Evolutionary conservation across 2,329 filamentous ascomycete genomes (phyloP).

Genomic region (Lasiodiplodia sp.): DNA sequence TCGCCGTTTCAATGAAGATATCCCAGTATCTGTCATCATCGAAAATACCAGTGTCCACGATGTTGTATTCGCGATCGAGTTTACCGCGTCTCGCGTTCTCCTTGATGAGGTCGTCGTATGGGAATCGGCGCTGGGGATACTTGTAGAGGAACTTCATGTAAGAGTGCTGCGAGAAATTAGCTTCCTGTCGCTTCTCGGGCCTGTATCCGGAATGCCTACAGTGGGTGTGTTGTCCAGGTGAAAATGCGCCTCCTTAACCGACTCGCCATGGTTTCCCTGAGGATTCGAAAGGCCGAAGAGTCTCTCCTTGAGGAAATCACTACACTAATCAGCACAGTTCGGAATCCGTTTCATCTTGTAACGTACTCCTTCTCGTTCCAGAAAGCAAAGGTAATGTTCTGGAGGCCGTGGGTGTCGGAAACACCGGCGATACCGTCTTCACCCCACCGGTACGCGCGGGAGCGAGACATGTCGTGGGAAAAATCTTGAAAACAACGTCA

Average conservation of each 20-base stretch:
- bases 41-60: conserved; percentile 87
- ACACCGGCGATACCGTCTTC: conserved; percentile 97
- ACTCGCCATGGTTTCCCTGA: conserved; percentile 96
- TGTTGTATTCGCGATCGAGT: conserved; percentile 86
- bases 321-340: conserved; percentile 56
- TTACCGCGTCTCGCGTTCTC: conserved; percentile 82
- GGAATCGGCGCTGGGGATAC: conserved; percentile 90
- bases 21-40: conserved; percentile 94
- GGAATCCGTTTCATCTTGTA: not conserved
- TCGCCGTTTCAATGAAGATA: conserved; percentile 95
- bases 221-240: conserved; percentile 93
- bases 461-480: conserved; percentile 88
- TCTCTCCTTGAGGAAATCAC: conserved; percentile 91
- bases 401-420: conserved; percentile 86
- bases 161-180: conserved; percentile 70
- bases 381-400: conserved; percentile 95
- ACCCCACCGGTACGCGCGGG: conserved; percentile 90
- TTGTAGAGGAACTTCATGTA: conserved; percentile 99
- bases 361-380: conserved; percentile 96
- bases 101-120: conserved; percentile 85
- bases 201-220: conserved; percentile 45
- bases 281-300: conserved; percentile 95
- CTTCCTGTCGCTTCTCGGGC: conserved; percentile 36
- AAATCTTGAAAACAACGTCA: conserved; percentile 71
- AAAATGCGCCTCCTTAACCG: conserved; percentile 95